Conservation (phyloP, 2,329 filamentous ascomycete species). For the Epichloe sibirici region DNA sequence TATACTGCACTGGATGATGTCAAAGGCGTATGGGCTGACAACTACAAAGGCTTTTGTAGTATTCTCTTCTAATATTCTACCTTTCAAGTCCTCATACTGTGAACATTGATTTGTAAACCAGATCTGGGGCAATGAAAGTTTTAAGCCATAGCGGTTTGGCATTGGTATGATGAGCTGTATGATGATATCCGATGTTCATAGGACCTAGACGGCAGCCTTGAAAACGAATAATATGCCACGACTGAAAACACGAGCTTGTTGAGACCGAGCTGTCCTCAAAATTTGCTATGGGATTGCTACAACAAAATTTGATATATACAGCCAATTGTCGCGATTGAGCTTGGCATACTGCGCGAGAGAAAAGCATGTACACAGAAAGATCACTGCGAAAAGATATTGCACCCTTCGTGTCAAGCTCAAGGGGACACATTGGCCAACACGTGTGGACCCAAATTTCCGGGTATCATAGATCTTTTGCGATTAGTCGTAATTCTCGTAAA, state of each 20-base stretch:
- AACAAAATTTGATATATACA: too few relatives aligned
- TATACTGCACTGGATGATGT: neutral
- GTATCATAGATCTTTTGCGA: neutral
- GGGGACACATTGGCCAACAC: neutral
- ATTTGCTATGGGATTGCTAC: too few relatives aligned
- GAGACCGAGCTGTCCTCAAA: too few relatives aligned
- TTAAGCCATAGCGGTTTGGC: neutral
- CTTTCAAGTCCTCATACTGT: neutral
- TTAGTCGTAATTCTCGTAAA: neutral
- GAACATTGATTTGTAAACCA: neutral
- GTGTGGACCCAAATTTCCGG: neutral
- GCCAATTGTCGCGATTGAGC: too few relatives aligned
- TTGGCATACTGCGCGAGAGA: too few relatives aligned
- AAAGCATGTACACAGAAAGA: too few relatives aligned
- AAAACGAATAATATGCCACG: too few relatives aligned
- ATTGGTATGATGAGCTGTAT: neutral
- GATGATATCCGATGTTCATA: too few relatives aligned
- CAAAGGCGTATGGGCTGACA: conserved; percentile 2
- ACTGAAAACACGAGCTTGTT: too few relatives aligned
- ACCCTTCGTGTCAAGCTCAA: too few relatives aligned
- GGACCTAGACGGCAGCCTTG: too few relatives aligned
- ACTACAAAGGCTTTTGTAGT: neutral
- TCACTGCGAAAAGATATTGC: too few relatives aligned
- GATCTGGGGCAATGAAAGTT: neutral
- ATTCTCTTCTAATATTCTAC: neutral